Evolutionary conservation across 1,139 yeast genomes (phyloP).

Genomic region (Sugiyamaella novakii): DNA sequence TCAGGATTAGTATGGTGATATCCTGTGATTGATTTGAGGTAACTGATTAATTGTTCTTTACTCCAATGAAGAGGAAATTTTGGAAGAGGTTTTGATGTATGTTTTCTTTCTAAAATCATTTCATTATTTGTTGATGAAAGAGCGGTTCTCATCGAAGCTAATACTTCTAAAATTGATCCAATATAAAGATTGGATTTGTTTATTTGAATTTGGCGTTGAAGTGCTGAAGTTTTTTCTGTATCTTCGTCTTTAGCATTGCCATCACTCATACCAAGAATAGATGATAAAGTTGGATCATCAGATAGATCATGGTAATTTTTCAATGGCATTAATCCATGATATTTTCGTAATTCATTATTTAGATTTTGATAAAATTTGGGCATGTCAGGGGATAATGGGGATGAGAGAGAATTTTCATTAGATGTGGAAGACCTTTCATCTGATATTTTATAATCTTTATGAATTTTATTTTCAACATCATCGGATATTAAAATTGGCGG

Average conservation of each 20-base stretch:
- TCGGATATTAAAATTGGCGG: too few relatives aligned
- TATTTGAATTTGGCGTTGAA: conserved; percentile 14
- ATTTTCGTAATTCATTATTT: conserved; percentile 21
- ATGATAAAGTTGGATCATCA: conserved; percentile 2
- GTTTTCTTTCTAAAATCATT: conserved; percentile 11
- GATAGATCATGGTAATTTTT: conserved; percentile 4
- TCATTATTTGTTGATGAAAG: neutral
- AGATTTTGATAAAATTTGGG: conserved; percentile 26
- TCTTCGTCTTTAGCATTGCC: conserved; percentile 4
- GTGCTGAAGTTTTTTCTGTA: neutral
- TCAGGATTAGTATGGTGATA: conserved; percentile 20
- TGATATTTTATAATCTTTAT: too few relatives aligned
- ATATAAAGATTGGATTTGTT: conserved; percentile 8
- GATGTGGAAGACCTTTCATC: too few relatives aligned
- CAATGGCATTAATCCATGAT: conserved; percentile 24
- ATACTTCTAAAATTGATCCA: conserved; percentile 5
- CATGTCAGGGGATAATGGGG: conserved; percentile 1
- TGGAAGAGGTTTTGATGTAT: conserved; percentile 22
- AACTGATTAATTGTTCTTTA: conserved; percentile 20
- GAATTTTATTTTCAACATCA: too few relatives aligned
- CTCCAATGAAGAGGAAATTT: conserved; percentile 25
- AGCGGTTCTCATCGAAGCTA: conserved; percentile 12
- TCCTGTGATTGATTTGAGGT: conserved; percentile 22
- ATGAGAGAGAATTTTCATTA: too few relatives aligned
- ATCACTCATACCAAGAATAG: neutral